Evolutionary conservation across 768 basidiomycete species (phyloP).

Genomic region (Scleroderma bovista): DNA sequence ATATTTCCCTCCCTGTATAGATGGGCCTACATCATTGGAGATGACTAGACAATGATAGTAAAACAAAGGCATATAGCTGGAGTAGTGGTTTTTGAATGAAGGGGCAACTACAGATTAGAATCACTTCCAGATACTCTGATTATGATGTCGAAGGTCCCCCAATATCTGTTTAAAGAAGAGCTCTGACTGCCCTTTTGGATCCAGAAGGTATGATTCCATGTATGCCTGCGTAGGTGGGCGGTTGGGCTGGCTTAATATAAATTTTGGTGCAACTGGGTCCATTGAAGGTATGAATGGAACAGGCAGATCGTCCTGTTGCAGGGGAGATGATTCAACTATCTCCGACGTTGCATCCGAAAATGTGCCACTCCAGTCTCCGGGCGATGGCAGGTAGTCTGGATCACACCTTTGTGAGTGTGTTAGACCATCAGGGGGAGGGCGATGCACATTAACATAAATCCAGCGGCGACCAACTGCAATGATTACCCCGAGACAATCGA

Average conservation of each 20-base stretch:
- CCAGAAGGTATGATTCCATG: not conserved
- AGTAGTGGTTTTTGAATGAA: too few species aligned
- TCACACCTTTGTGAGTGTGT: not conserved
- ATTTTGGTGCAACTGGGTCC: not conserved
- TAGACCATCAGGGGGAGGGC: not conserved
- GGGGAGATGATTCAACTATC: not conserved
- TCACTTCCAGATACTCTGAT: conserved; percentile 1
- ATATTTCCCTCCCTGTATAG: too few species aligned
- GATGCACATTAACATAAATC: not conserved
- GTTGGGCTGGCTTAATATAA: not conserved
- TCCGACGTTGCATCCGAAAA: not conserved
- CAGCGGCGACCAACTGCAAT: not conserved
- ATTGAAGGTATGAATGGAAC: not conserved
- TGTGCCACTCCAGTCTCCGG: not conserved
- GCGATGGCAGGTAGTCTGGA: not conserved
- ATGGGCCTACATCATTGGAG: too few species aligned
- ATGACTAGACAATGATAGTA: too few species aligned
- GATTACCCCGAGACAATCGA: conserved; percentile 1
- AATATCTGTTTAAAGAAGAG: not conserved
- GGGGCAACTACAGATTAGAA: too few species aligned
- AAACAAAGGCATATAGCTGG: too few species aligned
- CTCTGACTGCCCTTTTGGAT: not conserved
- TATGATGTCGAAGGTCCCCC: not conserved
- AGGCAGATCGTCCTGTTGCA: not conserved
- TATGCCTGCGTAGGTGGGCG: not conserved